phyloP scores from a whole-genome alignment of 768 basidiomycete species.

The Pholiota conissans region DNA sequence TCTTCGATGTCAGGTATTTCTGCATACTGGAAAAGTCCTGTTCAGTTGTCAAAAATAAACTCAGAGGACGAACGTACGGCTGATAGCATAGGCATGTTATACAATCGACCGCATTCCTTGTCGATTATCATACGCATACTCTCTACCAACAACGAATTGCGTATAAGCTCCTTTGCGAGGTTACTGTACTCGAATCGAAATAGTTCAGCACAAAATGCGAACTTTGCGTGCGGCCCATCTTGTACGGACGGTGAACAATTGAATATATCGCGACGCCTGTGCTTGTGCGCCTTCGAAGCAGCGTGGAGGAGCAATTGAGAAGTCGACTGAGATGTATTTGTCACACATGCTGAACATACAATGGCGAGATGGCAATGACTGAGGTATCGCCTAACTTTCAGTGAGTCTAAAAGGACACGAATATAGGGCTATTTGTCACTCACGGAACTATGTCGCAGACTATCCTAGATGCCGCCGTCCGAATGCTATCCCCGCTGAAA shows the following conservation, averaged over 20 bases:
- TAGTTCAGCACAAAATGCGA: neutral
- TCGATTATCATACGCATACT: conserved; percentile 54
- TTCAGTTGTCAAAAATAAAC: neutral
- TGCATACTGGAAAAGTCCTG: neutral
- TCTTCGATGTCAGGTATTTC: neutral
- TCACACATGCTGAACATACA: conserved; percentile 4
- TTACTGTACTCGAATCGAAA: neutral
- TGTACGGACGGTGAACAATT: neutral
- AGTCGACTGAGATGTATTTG: conserved; percentile 56
- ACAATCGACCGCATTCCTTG: conserved; percentile 55
- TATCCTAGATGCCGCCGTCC: neutral
- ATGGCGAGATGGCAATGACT: neutral
- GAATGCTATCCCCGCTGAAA: neutral
- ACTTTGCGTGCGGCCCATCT: neutral
- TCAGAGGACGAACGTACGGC: neutral
- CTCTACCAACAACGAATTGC: conserved; percentile 74
- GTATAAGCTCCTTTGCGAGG: neutral
- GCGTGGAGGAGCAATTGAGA: neutral
- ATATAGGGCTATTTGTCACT: neutral
- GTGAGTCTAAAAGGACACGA: neutral
- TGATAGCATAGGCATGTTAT: conserved; percentile 16
- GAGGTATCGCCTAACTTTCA: neutral
- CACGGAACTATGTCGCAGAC: neutral
- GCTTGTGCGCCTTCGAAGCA: neutral
- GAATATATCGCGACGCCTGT: neutral